These are phyloP conservation scores for Claviceps monticola DNA, from an alignment of 2,329 filamentous ascomycete species.

Conservation along the genomic window DNA sequence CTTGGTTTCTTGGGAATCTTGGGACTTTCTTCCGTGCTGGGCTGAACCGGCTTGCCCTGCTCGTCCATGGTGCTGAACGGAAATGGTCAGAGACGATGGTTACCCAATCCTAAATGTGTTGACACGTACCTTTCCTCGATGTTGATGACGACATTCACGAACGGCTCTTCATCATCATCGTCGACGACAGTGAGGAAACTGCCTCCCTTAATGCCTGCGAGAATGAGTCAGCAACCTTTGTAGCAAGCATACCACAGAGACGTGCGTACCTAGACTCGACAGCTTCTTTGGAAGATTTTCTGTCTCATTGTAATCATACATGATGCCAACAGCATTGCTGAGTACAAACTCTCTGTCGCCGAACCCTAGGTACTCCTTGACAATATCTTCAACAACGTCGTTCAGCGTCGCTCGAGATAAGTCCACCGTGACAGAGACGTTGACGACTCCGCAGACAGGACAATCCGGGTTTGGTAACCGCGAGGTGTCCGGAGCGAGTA, in stretches of 20 bases:
- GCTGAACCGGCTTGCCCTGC: constrained; percentile 41
- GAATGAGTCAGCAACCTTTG: not conserved
- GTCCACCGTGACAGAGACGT: constrained; percentile 55
- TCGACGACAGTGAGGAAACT: constrained; percentile 77
- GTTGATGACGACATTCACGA: constrained; percentile 67
- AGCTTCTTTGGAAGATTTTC: constrained; percentile 75
- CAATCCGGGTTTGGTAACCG: constrained; percentile 66
- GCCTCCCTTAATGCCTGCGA: constrained; percentile 51
- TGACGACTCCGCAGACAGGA: constrained; percentile 65
- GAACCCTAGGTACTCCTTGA: constrained; percentile 60
- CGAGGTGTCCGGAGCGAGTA: constrained; percentile 43
- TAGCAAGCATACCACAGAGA: not conserved
- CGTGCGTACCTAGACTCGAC: constrained; percentile 49
- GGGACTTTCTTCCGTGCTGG: constrained; percentile 27
- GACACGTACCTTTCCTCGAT: constrained; percentile 45
- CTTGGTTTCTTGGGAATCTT: constrained; percentile 42
- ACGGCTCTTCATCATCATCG: constrained; percentile 58
- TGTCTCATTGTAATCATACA: constrained; percentile 82
- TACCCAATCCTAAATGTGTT: not conserved
- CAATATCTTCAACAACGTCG: constrained; percentile 63
- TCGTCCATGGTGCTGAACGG: constrained; percentile 25
- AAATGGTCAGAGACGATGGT: constrained; percentile 13
- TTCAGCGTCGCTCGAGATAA: constrained; percentile 58
- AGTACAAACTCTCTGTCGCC: constrained; percentile 66
- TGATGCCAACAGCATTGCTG: constrained; percentile 57